Evolutionary conservation across 1,284 basidiomycete species (phyloP), one percentile per base, ranked within the genome.

Genomic region (Ceratobasidium sp.): DNA sequence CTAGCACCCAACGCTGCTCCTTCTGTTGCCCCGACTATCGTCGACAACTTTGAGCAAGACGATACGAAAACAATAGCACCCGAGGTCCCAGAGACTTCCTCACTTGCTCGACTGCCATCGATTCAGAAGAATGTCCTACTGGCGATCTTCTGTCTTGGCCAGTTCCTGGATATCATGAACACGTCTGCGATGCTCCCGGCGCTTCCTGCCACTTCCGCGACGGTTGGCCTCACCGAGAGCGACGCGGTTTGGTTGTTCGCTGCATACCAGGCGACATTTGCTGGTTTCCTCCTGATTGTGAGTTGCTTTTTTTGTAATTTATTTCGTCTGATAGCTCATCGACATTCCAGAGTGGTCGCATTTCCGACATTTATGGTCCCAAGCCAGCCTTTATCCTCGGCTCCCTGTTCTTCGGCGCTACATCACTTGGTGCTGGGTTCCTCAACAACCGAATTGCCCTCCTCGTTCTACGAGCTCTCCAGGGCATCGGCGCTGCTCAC

Each of bases 91-190:
- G 63, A 55, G 23, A 12, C 40, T 42, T 67, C 73, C 46, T 42
- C 73, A 3, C 51, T 76, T 44, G 73, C 61, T n/a, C 49, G 58
- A 23, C 73, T 76, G 3, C 33, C 60, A n/a, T 42, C 75, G 15
- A 2, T 77, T 79, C 78, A 83, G 71, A 83, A 85, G 83, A 79
- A 84, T 77, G 61, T 85, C 20, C 79, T 89, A 9, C 83, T 89
- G n/a, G 69, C 84, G n/a, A 81, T 87, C 56, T 87, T 88, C 80
- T 88, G 88, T 75, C 83, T 86, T 26, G 86, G 88, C 3, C 86
- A 88, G 79, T 88, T 87, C 82, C 82, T 90, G 80, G 88, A 87
- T 51, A 82, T 88, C 18, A 87, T 89, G 85, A 88, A 87, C 83
- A 89, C 87, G 81, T 86, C 88, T 3, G 85, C 87, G 1, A 83